Evolutionary conservation across 176 grass and related monocot species (phyloP).

Genomic region (Phyllostachys edulis): DNA sequence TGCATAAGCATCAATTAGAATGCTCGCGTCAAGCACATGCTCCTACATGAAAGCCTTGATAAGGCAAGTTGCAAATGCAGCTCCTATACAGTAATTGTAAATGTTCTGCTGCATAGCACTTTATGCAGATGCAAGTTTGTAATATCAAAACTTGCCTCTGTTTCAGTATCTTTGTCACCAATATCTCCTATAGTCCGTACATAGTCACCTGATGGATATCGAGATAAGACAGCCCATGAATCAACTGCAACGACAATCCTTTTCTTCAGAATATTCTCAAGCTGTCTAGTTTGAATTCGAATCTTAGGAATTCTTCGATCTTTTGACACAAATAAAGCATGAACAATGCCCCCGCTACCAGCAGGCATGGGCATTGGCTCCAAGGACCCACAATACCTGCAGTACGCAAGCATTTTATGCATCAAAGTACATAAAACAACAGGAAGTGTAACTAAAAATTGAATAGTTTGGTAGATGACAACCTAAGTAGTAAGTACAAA

Average conservation of each 20-base stretch:
- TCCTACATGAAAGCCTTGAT: conserved; percentile 12
- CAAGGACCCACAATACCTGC: conserved; percentile 92
- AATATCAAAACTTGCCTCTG: conserved; percentile 64
- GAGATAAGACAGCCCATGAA: conserved; percentile 93
- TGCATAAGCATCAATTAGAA: conserved; percentile 39
- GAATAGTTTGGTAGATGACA: neutral
- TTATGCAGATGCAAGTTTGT: neutral
- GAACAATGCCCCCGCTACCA: conserved; percentile 67
- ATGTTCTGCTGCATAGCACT: neutral
- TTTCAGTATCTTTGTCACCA: conserved; percentile 98
- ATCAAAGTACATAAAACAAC: conserved; percentile 5
- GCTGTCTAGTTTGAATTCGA: conserved; percentile 94
- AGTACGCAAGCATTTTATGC: conserved; percentile 5
- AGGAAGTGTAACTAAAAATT: neutral
- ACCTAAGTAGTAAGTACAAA: neutral
- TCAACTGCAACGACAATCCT: conserved; percentile 93
- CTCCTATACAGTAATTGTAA: neutral
- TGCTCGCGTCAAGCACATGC: conserved; percentile 22
- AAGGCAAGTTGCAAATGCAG: neutral
- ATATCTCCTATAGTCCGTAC: conserved; percentile 89
- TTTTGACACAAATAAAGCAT: conserved; percentile 93
- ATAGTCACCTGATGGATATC: conserved; percentile 90
- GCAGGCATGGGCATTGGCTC: conserved; percentile 96
- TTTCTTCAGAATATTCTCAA: conserved; percentile 94
- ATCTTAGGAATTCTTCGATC: conserved; percentile 96